Evolutionary conservation across 148 eudicot genomes (phyloP).

Genomic region (Nepenthes gracilis): DNA sequence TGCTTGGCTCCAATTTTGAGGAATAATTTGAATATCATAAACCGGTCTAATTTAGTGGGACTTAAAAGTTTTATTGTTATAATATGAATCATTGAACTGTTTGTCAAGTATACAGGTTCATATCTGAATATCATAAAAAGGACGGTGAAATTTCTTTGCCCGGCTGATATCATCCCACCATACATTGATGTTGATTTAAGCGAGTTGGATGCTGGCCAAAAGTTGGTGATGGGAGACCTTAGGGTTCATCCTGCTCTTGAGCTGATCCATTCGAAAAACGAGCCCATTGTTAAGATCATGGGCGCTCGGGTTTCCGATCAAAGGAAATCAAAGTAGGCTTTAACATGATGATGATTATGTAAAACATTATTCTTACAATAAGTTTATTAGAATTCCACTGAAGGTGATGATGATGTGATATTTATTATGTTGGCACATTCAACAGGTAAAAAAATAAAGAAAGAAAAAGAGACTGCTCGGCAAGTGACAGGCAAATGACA

Average conservation of each 20-base stretch:
- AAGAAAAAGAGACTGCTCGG: too few species aligned
- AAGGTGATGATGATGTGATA: neutral
- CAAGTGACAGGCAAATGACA: too few species aligned
- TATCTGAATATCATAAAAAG: constrained; percentile 75
- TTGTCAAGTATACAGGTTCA: constrained; percentile 38
- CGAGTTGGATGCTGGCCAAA: constrained; percentile 77
- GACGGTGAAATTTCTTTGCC: constrained; percentile 75
- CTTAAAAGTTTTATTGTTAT: too few species aligned
- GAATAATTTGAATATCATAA: too few species aligned
- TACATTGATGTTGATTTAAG: constrained; percentile 84
- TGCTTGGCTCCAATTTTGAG: too few species aligned
- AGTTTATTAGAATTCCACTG: neutral
- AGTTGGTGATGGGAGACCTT: constrained; percentile 66
- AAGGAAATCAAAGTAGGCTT: constrained; percentile 16
- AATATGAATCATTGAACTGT: too few species aligned
- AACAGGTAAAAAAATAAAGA: too few species aligned
- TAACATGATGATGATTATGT: neutral
- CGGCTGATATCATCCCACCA: constrained; percentile 87
- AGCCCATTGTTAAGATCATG: constrained; percentile 59
- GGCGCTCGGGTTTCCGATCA: constrained; percentile 77
- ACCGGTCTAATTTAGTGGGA: too few species aligned
- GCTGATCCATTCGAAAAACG: constrained; percentile 46
- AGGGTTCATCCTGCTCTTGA: constrained; percentile 84
- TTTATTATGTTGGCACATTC: too few species aligned
- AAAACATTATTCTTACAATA: neutral